Evolutionary conservation across 108 stramenopile genomes (phyloP).

Genomic region (Nitzschia sp.): DNA sequence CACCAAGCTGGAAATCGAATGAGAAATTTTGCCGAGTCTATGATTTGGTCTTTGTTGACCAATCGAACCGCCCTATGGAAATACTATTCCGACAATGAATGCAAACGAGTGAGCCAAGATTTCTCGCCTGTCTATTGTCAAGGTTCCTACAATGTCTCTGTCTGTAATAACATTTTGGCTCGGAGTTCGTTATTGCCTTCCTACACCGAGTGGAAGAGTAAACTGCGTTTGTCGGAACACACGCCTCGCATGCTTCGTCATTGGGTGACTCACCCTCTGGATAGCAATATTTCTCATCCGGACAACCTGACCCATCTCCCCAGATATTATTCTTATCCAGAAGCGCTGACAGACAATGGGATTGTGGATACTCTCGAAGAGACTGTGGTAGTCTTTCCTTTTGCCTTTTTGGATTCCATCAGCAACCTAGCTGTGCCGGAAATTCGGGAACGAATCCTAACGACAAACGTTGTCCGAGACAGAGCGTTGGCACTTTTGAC

Average conservation of each 20-base stretch:
- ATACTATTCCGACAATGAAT: background rate
- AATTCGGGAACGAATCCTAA: too few species aligned
- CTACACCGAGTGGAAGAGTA: constrained; percentile 11
- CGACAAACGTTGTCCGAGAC: too few species aligned
- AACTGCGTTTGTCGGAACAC: background rate
- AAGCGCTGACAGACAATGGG: too few species aligned
- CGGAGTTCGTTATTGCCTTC: constrained; percentile 20
- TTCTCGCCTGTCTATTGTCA: background rate
- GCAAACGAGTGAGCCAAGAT: background rate
- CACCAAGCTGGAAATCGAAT: constrained; percentile 22
- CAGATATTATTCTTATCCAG: too few species aligned
- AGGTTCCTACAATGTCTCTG: background rate
- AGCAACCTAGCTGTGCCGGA: too few species aligned
- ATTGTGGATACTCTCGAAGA: too few species aligned
- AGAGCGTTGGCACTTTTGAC: too few species aligned
- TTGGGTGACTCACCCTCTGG: constrained; percentile 23
- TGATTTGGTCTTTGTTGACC: constrained; percentile 26
- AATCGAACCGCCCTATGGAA: too few species aligned
- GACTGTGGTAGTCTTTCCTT: too few species aligned
- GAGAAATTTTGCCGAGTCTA: constrained; percentile 16
- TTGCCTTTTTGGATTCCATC: too few species aligned
- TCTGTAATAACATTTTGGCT: constrained; percentile 18
- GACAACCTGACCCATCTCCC: too few species aligned
- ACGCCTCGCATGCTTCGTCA: background rate
- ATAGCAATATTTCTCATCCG: too few species aligned